Evolutionary conservation across 768 basidiomycete species (phyloP), one percentile per base, ranked within the genome.

Genomic region (Punctularia strigosozonata): DNA sequence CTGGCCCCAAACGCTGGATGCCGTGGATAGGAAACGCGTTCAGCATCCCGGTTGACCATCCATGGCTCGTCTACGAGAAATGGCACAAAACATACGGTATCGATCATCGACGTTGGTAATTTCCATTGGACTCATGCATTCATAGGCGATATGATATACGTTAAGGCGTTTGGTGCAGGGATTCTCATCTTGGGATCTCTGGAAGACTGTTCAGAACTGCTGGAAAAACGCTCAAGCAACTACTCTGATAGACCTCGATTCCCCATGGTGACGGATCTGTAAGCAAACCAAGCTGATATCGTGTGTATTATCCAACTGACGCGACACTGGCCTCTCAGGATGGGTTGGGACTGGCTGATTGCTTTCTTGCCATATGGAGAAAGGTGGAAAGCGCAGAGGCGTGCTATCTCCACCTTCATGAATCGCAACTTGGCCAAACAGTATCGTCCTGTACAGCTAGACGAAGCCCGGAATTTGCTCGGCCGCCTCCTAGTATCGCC

Each of bases 211-310:
- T 61, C 63, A 26, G 82, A 84, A 25, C 57, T 88, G 40, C 59
- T 88, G 46, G 82, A 86, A 40, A 79, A 73, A 50, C 69, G 73
- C 22, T 79, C 81, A 5, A 60, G 69, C 6, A 75, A 83, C 21
- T 86, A 85, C 54, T 77, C 82, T 6, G 84, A 85, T 19, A 43
- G 46, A 25, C 42, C 42, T 4, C 30, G 39, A 3, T 40, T 46
- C 35, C 35, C 37, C 4, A 46, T 48, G 45, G 33, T 46, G 22
- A 37, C 6, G 12, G 45, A 46, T 7, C 37, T 46, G 45, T 43
- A 17, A 13, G 42, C 33, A 8, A 10, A 8, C 20, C 33, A 10
- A 10, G 8, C 10, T 34, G 20, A 19, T 10, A 34, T 34, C 10
- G 10, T 32, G 38, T 18, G 10, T 21, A 18, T 25, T 37, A 6